A percentile compares a stretch with the other conserved stretches of the same genome.
Evolutionary conservation across 441 rosid genomes (phyloP).

Genomic region (Adansonia rubrostipa): DNA sequence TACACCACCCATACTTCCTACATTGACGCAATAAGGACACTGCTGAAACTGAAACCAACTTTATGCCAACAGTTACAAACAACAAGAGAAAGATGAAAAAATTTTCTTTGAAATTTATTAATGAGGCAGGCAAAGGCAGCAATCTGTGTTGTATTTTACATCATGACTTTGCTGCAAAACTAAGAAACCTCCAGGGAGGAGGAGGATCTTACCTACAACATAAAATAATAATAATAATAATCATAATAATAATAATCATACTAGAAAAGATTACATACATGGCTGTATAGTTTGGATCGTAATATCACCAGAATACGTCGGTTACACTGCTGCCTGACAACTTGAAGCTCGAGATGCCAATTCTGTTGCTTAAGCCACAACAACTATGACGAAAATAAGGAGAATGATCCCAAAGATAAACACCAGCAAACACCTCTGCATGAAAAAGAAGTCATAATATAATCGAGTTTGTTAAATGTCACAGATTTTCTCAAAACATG

Average conservation of each 20-base stretch:
- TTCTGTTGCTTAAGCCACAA: conserved; percentile 42
- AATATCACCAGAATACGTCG: not conserved
- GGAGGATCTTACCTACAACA: conserved; percentile 15
- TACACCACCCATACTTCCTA: not conserved
- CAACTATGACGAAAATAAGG: conserved; percentile 56
- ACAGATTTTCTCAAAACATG: not conserved
- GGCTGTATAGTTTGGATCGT: not conserved
- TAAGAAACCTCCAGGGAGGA: not conserved
- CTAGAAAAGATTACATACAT: not conserved
- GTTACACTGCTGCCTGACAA: not conserved
- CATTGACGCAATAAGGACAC: not conserved
- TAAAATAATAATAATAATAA: not conserved
- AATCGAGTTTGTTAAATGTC: not conserved
- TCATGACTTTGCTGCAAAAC: not conserved
- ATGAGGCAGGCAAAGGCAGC: not conserved
- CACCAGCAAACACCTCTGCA: conserved; percentile 66
- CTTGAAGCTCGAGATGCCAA: not conserved
- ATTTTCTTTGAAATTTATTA: not conserved
- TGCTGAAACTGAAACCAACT: not conserved
- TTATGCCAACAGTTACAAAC: not conserved
- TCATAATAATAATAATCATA: not conserved
- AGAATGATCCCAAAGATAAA: conserved; percentile 61
- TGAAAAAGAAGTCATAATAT: not conserved
- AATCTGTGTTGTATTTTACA: conserved; percentile 5
- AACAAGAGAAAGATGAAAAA: not conserved